Conservation (phyloP, 192 early-diverging fungal genomes). For the Entophlyctis luteolus region DNA sequence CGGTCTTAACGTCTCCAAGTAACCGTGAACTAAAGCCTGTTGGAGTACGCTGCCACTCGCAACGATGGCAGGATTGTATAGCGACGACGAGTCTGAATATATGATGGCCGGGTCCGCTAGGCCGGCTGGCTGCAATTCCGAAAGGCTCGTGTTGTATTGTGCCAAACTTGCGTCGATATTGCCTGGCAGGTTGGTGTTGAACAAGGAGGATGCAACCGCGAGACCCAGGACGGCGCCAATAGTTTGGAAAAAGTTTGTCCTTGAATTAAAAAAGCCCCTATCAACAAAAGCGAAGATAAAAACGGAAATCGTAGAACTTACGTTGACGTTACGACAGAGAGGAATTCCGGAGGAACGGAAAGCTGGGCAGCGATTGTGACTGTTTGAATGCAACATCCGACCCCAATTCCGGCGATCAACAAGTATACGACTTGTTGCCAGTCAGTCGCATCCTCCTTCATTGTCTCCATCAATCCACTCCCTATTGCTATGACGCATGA, state of each 20-base stretch:
- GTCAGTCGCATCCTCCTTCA: constrained; percentile 1
- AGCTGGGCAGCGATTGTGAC: constrained; percentile 21
- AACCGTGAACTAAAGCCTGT: constrained; percentile 23
- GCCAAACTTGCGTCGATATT: constrained; percentile 25
- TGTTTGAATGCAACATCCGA: constrained; percentile 25
- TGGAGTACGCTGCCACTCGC: not conserved
- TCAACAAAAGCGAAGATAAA: not conserved
- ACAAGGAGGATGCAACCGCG: constrained; percentile 55
- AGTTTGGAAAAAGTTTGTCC: constrained; percentile 46
- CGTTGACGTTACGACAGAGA: constrained; percentile 64
- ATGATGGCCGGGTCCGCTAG: not conserved
- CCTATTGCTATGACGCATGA: constrained; percentile 10
- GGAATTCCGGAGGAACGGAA: constrained; percentile 44
- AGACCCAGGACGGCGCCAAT: constrained; percentile 56
- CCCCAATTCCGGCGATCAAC: constrained; percentile 25
- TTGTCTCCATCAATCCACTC: constrained; percentile 5
- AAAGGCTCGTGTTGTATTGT: not conserved
- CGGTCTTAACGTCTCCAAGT: constrained; percentile 10
- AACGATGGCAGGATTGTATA: not conserved
- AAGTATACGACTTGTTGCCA: constrained; percentile 20
- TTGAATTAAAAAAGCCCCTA: constrained; percentile 6
- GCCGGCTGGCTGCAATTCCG: not conserved
- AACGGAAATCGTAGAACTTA: constrained; percentile 39
- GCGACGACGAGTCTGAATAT: not conserved
- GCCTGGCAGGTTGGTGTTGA: constrained; percentile 52